These are phyloP conservation scores for Oryza officinalis DNA, from an alignment of 176 grass and related monocot species.

Conservation along the genomic window DNA sequence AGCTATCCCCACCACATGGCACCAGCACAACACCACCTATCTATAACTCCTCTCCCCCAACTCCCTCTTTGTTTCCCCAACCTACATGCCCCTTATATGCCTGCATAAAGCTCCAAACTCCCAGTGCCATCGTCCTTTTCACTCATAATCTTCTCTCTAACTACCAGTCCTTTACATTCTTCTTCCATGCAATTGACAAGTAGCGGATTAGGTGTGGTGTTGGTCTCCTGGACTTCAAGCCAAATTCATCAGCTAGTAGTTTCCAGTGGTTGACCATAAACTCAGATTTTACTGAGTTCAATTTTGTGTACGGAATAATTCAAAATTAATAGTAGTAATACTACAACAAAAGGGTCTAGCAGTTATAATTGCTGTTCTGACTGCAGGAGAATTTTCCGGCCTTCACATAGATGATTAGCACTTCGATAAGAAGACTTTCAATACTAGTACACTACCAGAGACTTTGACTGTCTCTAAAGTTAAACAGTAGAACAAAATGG, in stretches of 20 bases:
- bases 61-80: slow-evolving; percentile 39
- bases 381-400: neutral
- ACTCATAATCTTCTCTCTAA: slow-evolving; percentile 47
- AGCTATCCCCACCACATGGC: slow-evolving; percentile 47
- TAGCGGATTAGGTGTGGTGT: slow-evolving; percentile 38
- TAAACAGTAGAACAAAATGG: neutral
- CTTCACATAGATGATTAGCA: slow-evolving; percentile 8
- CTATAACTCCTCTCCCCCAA: slow-evolving; percentile 45
- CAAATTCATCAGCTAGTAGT: slow-evolving; percentile 32
- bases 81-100: slow-evolving; percentile 52
- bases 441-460: neutral
- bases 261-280: slow-evolving; percentile 17
- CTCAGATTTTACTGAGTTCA: slow-evolving; percentile 16
- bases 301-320: slow-evolving; percentile 1
- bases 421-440: slow-evolving; percentile 24
- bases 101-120: slow-evolving; percentile 55
- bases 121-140: slow-evolving; percentile 27
- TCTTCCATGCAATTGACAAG: slow-evolving; percentile 33
- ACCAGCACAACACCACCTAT: slow-evolving; percentile 36
- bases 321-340: slow-evolving; percentile 10
- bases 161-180: slow-evolving; percentile 54
- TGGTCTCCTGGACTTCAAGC: slow-evolving; percentile 46
- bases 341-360: neutral
- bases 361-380: neutral
- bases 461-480: slow-evolving; percentile 39